Percentiles rank a stretch among this genome's conserved stretches.
phyloP scores from a whole-genome alignment of 2,329 filamentous ascomycete species.

The Penicillium sp. region DNA sequence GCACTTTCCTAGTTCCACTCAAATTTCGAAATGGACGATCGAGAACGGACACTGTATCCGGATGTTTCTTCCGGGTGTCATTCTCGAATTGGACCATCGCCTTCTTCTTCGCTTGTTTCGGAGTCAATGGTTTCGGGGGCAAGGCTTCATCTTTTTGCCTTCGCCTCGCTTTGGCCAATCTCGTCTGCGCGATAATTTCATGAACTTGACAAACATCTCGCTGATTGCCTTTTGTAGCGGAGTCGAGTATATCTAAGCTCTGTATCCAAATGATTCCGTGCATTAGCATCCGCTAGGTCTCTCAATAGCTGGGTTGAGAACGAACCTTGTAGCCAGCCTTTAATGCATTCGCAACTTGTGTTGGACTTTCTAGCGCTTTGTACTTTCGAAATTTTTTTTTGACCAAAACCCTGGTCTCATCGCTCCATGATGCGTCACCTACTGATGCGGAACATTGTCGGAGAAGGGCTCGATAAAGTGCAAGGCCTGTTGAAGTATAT shows the following conservation, averaged over 20 bases:
- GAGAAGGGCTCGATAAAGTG: conserved; percentile 44
- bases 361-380: conserved; percentile 36
- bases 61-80: conserved; percentile 29
- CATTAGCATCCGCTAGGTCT: conserved; percentile 8
- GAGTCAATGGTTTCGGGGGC: conserved; percentile 21
- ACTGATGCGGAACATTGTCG: conserved; percentile 36
- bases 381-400: conserved; percentile 37
- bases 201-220: conserved; percentile 22
- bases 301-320: neutral
- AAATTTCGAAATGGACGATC: conserved; percentile 32
- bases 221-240: conserved; percentile 27
- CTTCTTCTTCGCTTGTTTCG: conserved; percentile 21
- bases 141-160: conserved; percentile 11
- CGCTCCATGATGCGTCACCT: conserved; percentile 17
- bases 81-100: conserved; percentile 24
- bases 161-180: conserved; percentile 17
- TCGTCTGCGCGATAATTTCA: conserved; percentile 24
- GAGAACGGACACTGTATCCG: conserved; percentile 31
- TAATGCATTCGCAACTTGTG: conserved; percentile 36
- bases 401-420: conserved; percentile 28
- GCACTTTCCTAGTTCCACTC: conserved; percentile 37
- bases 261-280: conserved; percentile 12
- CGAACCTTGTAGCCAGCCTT: conserved; percentile 41
- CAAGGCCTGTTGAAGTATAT: conserved; percentile 30
- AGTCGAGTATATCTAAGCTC: conserved; percentile 38